phyloP scores from a whole-genome alignment of 345 rosid genomes.

The Draba incana region DNA sequence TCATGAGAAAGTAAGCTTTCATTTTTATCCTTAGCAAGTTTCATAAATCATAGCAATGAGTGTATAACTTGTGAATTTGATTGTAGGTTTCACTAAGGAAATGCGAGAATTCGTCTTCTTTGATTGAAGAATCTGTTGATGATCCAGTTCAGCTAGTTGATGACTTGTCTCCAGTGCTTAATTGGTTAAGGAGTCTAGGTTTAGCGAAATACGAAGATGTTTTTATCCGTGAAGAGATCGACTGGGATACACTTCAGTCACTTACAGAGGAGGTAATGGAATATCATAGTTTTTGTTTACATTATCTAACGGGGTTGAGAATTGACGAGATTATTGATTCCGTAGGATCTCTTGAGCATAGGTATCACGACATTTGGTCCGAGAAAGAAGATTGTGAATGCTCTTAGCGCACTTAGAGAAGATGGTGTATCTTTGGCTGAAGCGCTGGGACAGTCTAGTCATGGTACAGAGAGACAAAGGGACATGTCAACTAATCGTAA shows the following conservation, averaged over 20 bases:
- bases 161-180: conserved; percentile 67
- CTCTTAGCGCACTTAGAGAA: conserved; percentile 63
- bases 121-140: conserved; percentile 40
- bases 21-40: too few species aligned
- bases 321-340: conserved; percentile 1
- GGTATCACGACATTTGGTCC: conserved; percentile 93
- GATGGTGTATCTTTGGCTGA: conserved; percentile 34
- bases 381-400: conserved; percentile 83
- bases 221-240: conserved; percentile 83
- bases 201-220: conserved; percentile 67
- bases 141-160: conserved; percentile 45
- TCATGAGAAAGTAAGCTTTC: conserved; percentile 51
- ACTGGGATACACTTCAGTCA: conserved; percentile 83
- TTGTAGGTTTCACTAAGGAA: conserved; percentile 45
- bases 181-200: conserved; percentile 65
- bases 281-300: not conserved
- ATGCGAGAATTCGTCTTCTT: conserved; percentile 30
- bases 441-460: conserved; percentile 31
- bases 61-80: not conserved
- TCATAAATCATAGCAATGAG: too few species aligned
- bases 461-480: conserved; percentile 43
- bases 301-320: not conserved
- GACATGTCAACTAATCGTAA: too few species aligned
- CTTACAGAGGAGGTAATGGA: conserved; percentile 78
- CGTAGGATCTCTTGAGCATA: conserved; percentile 71